phyloP scores from a whole-genome alignment of 2,329 filamentous ascomycete genomes.

The Aspergillus fischeri region DNA sequence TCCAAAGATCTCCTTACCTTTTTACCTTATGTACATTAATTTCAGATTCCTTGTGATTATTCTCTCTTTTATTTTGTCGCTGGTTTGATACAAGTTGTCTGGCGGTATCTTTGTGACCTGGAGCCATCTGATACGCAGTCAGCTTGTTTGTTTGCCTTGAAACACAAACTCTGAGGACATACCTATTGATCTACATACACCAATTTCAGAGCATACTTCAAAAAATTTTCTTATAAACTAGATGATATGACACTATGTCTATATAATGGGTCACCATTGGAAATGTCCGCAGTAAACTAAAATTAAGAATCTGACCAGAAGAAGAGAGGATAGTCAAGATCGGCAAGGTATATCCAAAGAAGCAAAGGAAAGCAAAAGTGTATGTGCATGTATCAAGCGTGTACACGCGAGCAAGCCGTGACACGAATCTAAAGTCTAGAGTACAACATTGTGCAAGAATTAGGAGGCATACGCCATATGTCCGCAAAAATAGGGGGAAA shows the following conservation, averaged over 20 bases:
- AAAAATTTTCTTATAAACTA: not conserved
- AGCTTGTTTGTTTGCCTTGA: too few species aligned
- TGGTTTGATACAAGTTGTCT: not conserved
- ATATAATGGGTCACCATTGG: not conserved
- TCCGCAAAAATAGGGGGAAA: not conserved
- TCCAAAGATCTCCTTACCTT: not conserved
- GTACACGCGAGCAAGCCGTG: not conserved
- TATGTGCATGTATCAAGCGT: not conserved
- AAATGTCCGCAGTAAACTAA: not conserved
- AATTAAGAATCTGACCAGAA: not conserved
- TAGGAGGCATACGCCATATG: not conserved
- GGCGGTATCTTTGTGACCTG: not conserved
- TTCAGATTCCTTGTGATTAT: not conserved
- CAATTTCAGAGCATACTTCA: not conserved
- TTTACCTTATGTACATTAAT: not conserved
- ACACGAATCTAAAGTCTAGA: not conserved
- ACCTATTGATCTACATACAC: not conserved
- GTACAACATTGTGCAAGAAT: not conserved
- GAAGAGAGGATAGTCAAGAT: not conserved
- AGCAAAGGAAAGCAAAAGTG: not conserved
- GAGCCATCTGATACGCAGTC: not conserved
- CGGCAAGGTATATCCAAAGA: not conserved
- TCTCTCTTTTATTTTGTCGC: conserved; percentile 1
- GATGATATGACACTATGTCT: not conserved
- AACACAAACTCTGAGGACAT: not conserved